phyloP scores from a whole-genome alignment of 257 asterid genomes.

The Vinca minor region DNA sequence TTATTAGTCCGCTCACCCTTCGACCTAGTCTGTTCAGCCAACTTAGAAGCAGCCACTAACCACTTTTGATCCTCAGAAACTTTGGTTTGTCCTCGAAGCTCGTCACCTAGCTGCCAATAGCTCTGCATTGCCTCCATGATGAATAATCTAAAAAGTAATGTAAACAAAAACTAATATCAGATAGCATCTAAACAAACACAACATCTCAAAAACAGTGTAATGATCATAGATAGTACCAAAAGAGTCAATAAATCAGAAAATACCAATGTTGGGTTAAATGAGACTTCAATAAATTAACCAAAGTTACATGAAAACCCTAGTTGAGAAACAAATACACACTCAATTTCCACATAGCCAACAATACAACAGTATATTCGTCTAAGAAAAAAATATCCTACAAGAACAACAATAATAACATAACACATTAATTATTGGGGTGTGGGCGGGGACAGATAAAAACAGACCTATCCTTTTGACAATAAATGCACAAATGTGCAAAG shows the following conservation, averaged over 20 bases:
- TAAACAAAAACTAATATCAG: conserved; percentile 5
- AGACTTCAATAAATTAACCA: not conserved
- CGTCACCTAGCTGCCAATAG: conserved; percentile 93
- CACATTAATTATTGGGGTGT: too few relatives aligned
- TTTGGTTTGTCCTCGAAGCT: conserved; percentile 84
- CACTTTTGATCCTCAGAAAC: conserved; percentile 82
- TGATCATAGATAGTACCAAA: not conserved
- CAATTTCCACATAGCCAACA: not conserved
- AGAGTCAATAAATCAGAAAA: not conserved
- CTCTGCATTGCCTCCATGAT: conserved; percentile 57
- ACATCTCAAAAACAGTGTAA: not conserved
- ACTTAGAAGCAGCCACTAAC: conserved; percentile 71
- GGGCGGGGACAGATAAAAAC: too few relatives aligned
- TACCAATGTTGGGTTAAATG: not conserved
- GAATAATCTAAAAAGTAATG: conserved; percentile 20
- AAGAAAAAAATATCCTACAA: too few relatives aligned
- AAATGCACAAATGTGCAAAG: too few relatives aligned
- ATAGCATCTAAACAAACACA: not conserved
- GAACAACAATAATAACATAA: too few relatives aligned
- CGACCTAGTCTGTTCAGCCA: conserved; percentile 74
- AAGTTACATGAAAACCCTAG: not conserved
- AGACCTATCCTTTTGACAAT: too few relatives aligned
- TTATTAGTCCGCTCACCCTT: conserved; percentile 74
- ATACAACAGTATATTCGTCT: not conserved
- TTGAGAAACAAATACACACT: too few relatives aligned